Conservation (phyloP, 345 rosid species). For the Eucalyptus globulus region DNA sequence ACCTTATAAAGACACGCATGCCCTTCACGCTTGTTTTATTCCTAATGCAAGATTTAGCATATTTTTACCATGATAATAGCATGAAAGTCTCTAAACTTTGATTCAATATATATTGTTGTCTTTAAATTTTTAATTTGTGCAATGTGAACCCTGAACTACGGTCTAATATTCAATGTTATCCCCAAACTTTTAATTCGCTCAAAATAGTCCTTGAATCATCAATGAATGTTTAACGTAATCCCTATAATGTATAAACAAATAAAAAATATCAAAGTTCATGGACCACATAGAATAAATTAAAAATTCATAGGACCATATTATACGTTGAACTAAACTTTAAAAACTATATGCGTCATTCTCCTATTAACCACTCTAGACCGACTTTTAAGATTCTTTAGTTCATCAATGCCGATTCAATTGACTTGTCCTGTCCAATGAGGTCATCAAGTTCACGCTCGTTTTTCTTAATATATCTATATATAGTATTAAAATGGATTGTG, state of each 20-base stretch:
- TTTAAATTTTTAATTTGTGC: too few relatives aligned
- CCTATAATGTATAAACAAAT: background rate
- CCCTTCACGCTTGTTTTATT: background rate
- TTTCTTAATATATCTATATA: background rate
- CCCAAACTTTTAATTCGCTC: fast-evolving
- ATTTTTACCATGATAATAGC: background rate
- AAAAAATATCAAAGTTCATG: too few relatives aligned
- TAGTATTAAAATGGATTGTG: too few relatives aligned
- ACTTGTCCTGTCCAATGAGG: background rate
- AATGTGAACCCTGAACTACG: background rate
- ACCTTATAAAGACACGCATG: background rate
- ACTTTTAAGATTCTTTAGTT: background rate
- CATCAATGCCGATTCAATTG: background rate
- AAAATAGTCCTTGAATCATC: background rate
- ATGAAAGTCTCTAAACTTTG: background rate
- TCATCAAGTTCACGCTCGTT: background rate
- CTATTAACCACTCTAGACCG: background rate
- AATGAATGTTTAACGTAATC: too few relatives aligned
- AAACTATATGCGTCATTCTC: background rate
- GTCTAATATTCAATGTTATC: too few relatives aligned
- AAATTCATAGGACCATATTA: background rate
- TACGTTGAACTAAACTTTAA: background rate
- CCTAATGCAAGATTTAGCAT: background rate
- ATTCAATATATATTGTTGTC: background rate
- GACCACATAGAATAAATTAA: too few relatives aligned